Percentiles rank a stretch among this genome's conserved stretches.
Evolutionary conservation across 345 rosid genomes (phyloP).

Genomic region (Salix brachista): DNA sequence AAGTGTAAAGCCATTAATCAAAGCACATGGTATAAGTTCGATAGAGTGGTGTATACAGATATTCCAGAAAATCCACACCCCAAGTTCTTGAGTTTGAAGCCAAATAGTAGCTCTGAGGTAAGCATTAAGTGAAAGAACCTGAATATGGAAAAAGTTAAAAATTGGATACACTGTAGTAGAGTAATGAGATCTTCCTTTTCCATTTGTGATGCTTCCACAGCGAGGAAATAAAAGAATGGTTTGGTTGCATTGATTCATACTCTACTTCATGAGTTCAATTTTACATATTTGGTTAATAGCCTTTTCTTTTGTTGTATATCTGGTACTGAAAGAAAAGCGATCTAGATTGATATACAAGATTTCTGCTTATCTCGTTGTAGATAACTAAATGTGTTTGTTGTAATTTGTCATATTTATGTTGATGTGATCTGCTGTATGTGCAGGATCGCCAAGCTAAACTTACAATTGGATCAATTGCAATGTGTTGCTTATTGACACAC

Average conservation of each 20-base stretch:
- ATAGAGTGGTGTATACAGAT: not conserved
- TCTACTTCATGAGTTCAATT: not conserved
- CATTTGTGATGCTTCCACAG: not conserved
- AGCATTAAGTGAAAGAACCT: slow-evolving; percentile 15
- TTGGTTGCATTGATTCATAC: not conserved
- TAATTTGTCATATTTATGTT: slow-evolving; percentile 4
- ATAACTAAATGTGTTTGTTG: not conserved
- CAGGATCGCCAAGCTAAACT: slow-evolving; percentile 46
- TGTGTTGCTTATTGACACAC: slow-evolving; percentile 39
- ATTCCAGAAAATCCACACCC: slow-evolving; percentile 20
- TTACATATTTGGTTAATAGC: not conserved
- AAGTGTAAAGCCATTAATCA: slow-evolving; percentile 34
- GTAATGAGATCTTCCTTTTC: not conserved
- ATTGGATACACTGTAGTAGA: not conserved
- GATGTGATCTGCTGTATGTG: slow-evolving; percentile 28
- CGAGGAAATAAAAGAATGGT: not conserved
- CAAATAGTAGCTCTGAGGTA: slow-evolving; percentile 36
- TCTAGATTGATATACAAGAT: not conserved
- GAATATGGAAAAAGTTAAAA: slow-evolving; percentile 7
- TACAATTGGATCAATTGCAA: slow-evolving; percentile 40
- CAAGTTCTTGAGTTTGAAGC: slow-evolving; percentile 21
- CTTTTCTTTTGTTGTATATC: not conserved
- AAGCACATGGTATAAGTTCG: slow-evolving; percentile 21
- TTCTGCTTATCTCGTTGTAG: not conserved
- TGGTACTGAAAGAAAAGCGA: not conserved